A percentile compares a stretch with the other conserved stretches of the same genome.
phyloP scores from a whole-genome alignment of 1,284 basidiomycete species.

The Cystobasidiaceae sp. region DNA sequence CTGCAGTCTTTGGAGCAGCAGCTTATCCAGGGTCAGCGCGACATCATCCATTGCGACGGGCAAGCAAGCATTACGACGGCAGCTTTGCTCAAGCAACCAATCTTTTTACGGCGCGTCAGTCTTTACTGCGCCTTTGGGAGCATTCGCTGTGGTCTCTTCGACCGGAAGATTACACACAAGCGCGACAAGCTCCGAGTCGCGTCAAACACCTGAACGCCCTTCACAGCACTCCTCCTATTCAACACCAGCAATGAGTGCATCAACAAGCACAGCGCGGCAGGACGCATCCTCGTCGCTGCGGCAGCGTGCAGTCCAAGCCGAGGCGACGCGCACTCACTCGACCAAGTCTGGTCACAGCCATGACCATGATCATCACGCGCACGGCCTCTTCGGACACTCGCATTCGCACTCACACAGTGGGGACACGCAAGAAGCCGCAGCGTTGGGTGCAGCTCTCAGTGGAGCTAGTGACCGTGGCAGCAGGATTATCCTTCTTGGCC shows the following conservation, averaged over 20 bases:
- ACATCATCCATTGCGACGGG: neutral
- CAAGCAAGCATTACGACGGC: neutral
- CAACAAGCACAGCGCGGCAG: too few relatives aligned
- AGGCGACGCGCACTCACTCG: conserved; percentile 2
- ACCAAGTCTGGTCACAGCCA: conserved; percentile 31
- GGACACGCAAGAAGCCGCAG: conserved; percentile 45
- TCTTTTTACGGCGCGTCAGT: too few relatives aligned
- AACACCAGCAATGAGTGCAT: too few relatives aligned
- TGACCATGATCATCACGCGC: conserved; percentile 36
- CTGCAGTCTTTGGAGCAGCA: neutral
- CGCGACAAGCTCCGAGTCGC: neutral
- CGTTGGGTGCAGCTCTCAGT: conserved; percentile 44
- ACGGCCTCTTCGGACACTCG: conserved; percentile 30
- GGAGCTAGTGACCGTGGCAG: conserved; percentile 45
- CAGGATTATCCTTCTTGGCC: conserved; percentile 54
- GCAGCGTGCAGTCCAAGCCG: neutral
- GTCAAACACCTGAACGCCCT: too few relatives aligned
- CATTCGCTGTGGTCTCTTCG: neutral
- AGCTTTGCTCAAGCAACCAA: too few relatives aligned
- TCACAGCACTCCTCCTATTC: too few relatives aligned
- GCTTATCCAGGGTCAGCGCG: neutral
- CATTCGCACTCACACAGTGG: conserved; percentile 44
- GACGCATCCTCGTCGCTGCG: too few relatives aligned
- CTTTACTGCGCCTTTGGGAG: too few relatives aligned
- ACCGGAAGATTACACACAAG: neutral